Evolutionary conservation across 2,329 filamentous ascomycete genomes (phyloP).

Genomic region (Phyllosticta citribraziliensis): DNA sequence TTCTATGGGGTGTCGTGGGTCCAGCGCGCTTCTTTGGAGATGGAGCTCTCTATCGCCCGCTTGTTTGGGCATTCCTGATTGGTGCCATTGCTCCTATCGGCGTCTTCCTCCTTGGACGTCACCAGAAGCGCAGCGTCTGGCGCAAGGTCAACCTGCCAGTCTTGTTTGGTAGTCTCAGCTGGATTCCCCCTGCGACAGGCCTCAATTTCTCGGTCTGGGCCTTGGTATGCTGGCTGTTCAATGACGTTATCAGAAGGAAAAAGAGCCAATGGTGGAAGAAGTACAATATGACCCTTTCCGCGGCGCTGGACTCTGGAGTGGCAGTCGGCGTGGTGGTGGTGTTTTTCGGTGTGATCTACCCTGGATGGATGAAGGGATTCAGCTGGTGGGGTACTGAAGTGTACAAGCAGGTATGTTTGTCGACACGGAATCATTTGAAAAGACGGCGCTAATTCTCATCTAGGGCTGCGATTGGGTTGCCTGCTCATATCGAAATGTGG

Average conservation of each 20-base stretch:
- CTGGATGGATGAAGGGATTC: slow-evolving; percentile 62
- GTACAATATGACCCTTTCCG: slow-evolving; percentile 82
- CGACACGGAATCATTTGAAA: slow-evolving; percentile 11
- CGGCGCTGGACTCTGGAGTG: slow-evolving; percentile 71
- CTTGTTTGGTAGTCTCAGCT: slow-evolving; percentile 70
- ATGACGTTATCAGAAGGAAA: slow-evolving; percentile 60
- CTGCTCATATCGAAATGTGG: slow-evolving; percentile 58
- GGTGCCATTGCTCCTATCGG: slow-evolving; percentile 65
- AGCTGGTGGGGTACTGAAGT: slow-evolving; percentile 85
- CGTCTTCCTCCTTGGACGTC: slow-evolving; percentile 60
- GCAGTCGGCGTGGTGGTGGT: slow-evolving; percentile 75
- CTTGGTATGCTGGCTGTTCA: slow-evolving; percentile 76
- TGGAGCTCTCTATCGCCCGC: slow-evolving; percentile 60
- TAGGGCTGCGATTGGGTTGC: slow-evolving; percentile 75
- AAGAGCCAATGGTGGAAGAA: slow-evolving; percentile 77
- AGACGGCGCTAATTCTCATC: neutral
- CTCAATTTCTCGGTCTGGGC: slow-evolving; percentile 87
- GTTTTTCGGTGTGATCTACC: slow-evolving; percentile 80
- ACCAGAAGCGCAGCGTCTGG: slow-evolving; percentile 49
- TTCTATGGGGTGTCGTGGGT: slow-evolving; percentile 82
- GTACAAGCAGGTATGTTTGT: slow-evolving; percentile 51
- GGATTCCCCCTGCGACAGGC: slow-evolving; percentile 75
- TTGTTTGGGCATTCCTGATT: slow-evolving; percentile 74
- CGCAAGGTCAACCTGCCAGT: slow-evolving; percentile 75
- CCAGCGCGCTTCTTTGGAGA: slow-evolving; percentile 73